Evolutionary conservation across 2,329 filamentous ascomycete genomes (phyloP).

Genomic region (Nothophaeocryptopus gaeumannii): DNA sequence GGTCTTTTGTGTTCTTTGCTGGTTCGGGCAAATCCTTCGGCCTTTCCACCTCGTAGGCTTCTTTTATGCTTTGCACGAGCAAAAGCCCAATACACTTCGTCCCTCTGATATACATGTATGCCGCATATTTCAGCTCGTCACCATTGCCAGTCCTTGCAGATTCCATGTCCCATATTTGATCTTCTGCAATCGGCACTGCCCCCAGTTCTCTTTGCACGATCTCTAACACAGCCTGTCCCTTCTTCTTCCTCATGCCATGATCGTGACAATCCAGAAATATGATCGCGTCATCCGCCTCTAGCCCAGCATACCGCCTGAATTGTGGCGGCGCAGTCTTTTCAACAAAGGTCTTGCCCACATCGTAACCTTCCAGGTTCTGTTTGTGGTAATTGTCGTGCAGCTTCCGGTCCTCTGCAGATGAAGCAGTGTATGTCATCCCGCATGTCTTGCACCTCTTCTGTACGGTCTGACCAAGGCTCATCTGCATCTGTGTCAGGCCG

Average conservation of each 20-base stretch:
- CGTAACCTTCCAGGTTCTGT: slow-evolving; percentile 59
- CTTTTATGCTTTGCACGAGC: slow-evolving; percentile 59
- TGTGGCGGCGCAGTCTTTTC: slow-evolving; percentile 31
- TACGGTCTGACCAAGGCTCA: slow-evolving; percentile 56
- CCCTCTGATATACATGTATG: slow-evolving; percentile 60
- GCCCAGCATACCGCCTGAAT: slow-evolving; percentile 16
- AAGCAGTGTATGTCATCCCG: slow-evolving; percentile 66
- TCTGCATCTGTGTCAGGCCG: slow-evolving; percentile 57
- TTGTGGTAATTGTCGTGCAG: slow-evolving; percentile 64
- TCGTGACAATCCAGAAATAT: slow-evolving; percentile 58
- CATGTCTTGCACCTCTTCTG: slow-evolving; percentile 59
- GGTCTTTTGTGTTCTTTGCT: slow-evolving; percentile 12
- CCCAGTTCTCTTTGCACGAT: slow-evolving; percentile 63
- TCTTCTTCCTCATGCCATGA: slow-evolving; percentile 51
- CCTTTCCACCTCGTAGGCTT: slow-evolving; percentile 52
- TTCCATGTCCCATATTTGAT: slow-evolving; percentile 54
- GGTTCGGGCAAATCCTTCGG: slow-evolving; percentile 10
- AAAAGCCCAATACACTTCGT: slow-evolving; percentile 62
- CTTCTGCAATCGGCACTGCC: slow-evolving; percentile 58
- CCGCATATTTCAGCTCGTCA: slow-evolving; percentile 52
- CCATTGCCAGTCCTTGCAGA: slow-evolving; percentile 26
- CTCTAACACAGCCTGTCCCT: slow-evolving; percentile 54
- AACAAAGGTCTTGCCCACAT: slow-evolving; percentile 58
- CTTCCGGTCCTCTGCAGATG: slow-evolving; percentile 58
- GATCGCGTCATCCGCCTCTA: slow-evolving; percentile 47